These are phyloP conservation scores for Parafenestella ontariensis DNA, from an alignment of 2,329 filamentous ascomycete genomes.

Conservation along the genomic window DNA sequence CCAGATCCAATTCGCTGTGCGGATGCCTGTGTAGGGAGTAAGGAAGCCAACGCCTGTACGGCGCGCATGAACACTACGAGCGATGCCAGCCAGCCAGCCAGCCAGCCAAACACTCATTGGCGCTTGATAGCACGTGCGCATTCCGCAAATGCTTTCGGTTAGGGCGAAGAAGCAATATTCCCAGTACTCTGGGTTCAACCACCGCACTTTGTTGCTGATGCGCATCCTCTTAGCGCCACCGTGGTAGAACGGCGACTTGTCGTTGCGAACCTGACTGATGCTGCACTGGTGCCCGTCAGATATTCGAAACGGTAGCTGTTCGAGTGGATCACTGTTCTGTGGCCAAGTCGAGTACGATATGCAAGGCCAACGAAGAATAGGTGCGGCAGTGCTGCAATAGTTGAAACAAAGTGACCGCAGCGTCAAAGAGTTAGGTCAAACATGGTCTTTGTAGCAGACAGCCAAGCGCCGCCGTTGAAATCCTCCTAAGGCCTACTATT, in stretches of 20 bases:
- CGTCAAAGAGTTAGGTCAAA: constrained; percentile 22
- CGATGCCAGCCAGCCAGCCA: no score
- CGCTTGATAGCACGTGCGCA: neutral
- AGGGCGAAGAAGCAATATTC: neutral
- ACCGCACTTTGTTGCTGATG: neutral
- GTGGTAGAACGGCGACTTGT: neutral
- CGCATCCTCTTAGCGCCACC: neutral
- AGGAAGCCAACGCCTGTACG: neutral
- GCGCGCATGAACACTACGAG: no score
- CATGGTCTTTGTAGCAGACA: constrained; percentile 12
- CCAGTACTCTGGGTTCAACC: neutral
- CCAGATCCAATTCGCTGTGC: neutral
- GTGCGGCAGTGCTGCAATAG: constrained; percentile 8
- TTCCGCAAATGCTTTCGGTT: neutral
- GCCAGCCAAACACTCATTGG: neutral
- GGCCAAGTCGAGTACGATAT: neutral
- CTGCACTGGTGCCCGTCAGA: neutral
- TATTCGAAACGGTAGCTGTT: neutral
- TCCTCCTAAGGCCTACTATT: neutral
- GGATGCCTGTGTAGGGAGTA: neutral
- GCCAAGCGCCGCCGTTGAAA: constrained; percentile 9
- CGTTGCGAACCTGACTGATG: neutral
- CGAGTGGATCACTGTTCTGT: neutral
- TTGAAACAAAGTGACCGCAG: constrained; percentile 22
- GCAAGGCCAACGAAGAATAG: constrained; percentile 6